These are phyloP conservation scores for Colletotrichum cereale DNA, from an alignment of 2,329 filamentous ascomycete species.

Conservation along the genomic window DNA sequence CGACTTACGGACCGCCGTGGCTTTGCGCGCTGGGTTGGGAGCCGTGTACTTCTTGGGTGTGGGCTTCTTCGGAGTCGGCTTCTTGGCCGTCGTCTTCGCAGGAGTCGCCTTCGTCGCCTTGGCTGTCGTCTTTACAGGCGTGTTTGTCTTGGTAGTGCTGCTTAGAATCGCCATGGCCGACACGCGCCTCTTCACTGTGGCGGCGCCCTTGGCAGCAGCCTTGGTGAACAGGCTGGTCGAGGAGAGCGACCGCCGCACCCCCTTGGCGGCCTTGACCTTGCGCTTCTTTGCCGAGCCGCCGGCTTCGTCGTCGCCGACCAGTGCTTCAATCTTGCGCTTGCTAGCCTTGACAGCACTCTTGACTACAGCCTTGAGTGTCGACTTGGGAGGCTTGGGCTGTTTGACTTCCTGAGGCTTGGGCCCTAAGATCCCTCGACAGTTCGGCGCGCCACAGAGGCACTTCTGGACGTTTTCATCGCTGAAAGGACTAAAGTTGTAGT, in stretches of 20 bases:
- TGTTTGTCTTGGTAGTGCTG: constrained; percentile 32
- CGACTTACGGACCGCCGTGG: constrained; percentile 38
- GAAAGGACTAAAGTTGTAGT: constrained; percentile 82
- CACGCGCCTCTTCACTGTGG: constrained; percentile 52
- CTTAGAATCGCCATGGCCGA: constrained; percentile 47
- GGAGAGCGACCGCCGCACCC: constrained; percentile 52
- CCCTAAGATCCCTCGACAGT: constrained; percentile 74
- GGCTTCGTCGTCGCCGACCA: constrained; percentile 56
- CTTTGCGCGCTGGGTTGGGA: constrained; percentile 36
- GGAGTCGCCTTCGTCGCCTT: constrained; percentile 14
- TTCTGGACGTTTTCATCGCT: constrained; percentile 77
- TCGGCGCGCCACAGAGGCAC: constrained; percentile 72
- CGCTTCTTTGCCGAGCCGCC: constrained; percentile 43
- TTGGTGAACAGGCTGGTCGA: constrained; percentile 47
- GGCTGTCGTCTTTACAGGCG: constrained; percentile 22
- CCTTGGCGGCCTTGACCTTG: constrained; percentile 51
- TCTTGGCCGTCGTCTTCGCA: constrained; percentile 29
- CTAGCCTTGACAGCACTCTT: constrained; percentile 60
- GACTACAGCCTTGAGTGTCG: constrained; percentile 53
- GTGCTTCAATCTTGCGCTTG: constrained; percentile 69
- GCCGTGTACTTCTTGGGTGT: constrained; percentile 39
- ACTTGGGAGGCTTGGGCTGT: constrained; percentile 58
- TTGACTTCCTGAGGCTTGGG: constrained; percentile 71
- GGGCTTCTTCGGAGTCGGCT: constrained; percentile 26
- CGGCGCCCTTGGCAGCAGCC: constrained; percentile 49